phyloP scores from a whole-genome alignment of 164 flowering plant species.

The Vitis rupestris region DNA sequence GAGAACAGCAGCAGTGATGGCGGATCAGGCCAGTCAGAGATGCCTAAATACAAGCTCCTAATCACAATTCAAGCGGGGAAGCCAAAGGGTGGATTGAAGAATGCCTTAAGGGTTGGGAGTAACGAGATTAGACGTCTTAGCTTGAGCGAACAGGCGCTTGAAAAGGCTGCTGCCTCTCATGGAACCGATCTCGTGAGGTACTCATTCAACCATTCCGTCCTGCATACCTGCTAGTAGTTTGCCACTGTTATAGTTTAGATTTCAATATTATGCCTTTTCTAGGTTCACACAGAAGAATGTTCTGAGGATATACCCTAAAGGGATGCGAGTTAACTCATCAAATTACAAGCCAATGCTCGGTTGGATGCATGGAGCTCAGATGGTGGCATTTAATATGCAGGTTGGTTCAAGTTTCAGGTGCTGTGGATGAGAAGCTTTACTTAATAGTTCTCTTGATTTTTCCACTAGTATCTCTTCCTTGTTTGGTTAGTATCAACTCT shows the following conservation, averaged over 20 bases:
- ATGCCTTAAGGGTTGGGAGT: slow-evolving; percentile 30
- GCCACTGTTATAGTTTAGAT: no score
- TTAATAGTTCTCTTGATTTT: neutral
- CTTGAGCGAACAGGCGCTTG: slow-evolving; percentile 77
- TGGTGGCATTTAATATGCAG: slow-evolving; percentile 89
- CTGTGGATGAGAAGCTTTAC: no score
- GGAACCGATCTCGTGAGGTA: slow-evolving; percentile 73
- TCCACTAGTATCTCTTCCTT: neutral
- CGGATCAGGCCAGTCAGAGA: slow-evolving; percentile 25
- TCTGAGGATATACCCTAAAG: slow-evolving; percentile 67
- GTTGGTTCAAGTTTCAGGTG: slow-evolving; percentile 23
- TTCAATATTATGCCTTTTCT: slow-evolving; percentile 1
- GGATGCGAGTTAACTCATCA: slow-evolving; percentile 63
- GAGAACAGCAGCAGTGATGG: slow-evolving; percentile 32
- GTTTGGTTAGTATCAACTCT: neutral
- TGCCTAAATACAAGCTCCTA: slow-evolving; percentile 61
- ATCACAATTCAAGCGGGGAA: slow-evolving; percentile 83
- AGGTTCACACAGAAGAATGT: slow-evolving; percentile 71
- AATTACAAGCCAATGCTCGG: slow-evolving; percentile 59
- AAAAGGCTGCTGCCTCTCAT: slow-evolving; percentile 48
- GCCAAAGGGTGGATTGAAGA: slow-evolving; percentile 48
- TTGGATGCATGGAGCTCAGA: slow-evolving; percentile 84
- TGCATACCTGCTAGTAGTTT: no score
- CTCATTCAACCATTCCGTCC: neutral
- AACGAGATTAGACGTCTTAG: slow-evolving; percentile 75